These are phyloP conservation scores for Cladosporium sp. DNA, from an alignment of 2,329 filamentous ascomycete genomes.

Conservation along the genomic window DNA sequence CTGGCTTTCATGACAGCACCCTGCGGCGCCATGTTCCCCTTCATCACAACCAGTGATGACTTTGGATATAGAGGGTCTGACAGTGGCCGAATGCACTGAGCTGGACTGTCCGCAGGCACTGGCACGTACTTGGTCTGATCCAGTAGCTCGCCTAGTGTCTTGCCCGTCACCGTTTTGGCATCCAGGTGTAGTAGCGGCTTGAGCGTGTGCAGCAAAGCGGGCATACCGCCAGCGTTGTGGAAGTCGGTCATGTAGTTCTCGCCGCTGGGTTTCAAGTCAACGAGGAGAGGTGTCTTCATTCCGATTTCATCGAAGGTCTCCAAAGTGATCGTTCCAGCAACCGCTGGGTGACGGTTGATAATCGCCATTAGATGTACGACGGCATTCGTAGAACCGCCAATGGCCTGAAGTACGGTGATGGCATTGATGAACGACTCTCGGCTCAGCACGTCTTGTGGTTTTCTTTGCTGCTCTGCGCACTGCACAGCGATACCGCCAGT, in stretches of 20 bases:
- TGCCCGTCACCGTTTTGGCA: constrained; percentile 44
- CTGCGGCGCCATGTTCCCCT: constrained; percentile 46
- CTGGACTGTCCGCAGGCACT: constrained; percentile 38
- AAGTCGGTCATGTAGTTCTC: constrained; percentile 54
- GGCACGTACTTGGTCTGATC: constrained; percentile 37
- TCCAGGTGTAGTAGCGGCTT: constrained; percentile 44
- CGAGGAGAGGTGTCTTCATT: constrained; percentile 42
- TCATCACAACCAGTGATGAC: constrained; percentile 44
- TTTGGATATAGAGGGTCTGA: constrained; percentile 42
- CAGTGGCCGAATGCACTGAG: constrained; percentile 43
- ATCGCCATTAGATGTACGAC: constrained; percentile 44
- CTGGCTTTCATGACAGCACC: constrained; percentile 50
- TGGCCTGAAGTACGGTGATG: constrained; percentile 43
- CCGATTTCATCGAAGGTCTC: constrained; percentile 48
- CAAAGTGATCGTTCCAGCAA: constrained; percentile 44
- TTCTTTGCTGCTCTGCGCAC: constrained; percentile 32
- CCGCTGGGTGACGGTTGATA: constrained; percentile 46
- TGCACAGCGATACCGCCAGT: constrained; percentile 48
- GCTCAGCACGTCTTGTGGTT: constrained; percentile 42
- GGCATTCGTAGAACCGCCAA: constrained; percentile 43
- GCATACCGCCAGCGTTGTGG: constrained; percentile 51
- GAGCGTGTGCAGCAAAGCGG: constrained; percentile 44
- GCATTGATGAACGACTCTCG: constrained; percentile 48
- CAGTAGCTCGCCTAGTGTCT: constrained; percentile 45
- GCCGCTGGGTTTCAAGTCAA: constrained; percentile 51